Percentiles rank a stretch among this genome's conserved stretches.
Evolutionary conservation across 2,329 filamentous ascomycete genomes (phyloP).

Genomic region (Ophiostoma sp.): DNA sequence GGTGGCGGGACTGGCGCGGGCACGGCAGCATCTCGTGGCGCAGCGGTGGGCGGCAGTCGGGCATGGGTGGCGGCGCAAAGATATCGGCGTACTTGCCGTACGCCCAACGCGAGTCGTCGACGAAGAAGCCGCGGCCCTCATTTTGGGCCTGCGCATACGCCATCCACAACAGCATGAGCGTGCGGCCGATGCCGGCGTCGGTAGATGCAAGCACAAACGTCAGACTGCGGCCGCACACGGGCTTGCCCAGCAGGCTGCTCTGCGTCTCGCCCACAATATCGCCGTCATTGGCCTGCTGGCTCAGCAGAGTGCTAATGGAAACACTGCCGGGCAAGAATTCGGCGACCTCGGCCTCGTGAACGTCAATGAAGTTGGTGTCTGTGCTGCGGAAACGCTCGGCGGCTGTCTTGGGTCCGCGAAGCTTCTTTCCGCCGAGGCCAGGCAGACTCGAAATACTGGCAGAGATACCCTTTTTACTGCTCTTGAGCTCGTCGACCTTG

Average conservation of each 20-base stretch:
- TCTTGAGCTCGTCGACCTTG: conserved; percentile 48
- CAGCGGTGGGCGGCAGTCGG: conserved; percentile 65
- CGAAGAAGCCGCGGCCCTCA: conserved; percentile 71
- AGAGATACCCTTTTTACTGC: not conserved
- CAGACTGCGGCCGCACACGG: conserved; percentile 63
- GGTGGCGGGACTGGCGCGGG: conserved; percentile 66
- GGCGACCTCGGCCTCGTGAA: conserved; percentile 61
- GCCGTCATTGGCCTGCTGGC: conserved; percentile 29
- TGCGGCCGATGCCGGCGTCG: conserved; percentile 71
- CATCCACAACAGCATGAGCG: conserved; percentile 75
- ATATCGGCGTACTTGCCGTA: conserved; percentile 71
- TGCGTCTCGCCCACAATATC: conserved; percentile 44
- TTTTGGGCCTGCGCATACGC: conserved; percentile 73
- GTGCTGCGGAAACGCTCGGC: not conserved
- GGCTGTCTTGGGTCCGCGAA: conserved; percentile 3
- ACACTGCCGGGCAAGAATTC: conserved; percentile 53
- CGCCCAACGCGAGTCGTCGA: conserved; percentile 78
- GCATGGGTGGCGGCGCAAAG: conserved; percentile 61
- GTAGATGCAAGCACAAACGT: conserved; percentile 71
- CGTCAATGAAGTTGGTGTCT: conserved; percentile 68
- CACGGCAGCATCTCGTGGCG: conserved; percentile 72
- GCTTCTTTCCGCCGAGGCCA: conserved; percentile 7
- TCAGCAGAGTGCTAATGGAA: conserved; percentile 34
- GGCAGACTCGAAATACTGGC: conserved; percentile 5
- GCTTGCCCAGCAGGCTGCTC: conserved; percentile 41